Conservation (phyloP, 495 filamentous ascomycete species). For the Massariosphaeria phaeospora region DNA sequence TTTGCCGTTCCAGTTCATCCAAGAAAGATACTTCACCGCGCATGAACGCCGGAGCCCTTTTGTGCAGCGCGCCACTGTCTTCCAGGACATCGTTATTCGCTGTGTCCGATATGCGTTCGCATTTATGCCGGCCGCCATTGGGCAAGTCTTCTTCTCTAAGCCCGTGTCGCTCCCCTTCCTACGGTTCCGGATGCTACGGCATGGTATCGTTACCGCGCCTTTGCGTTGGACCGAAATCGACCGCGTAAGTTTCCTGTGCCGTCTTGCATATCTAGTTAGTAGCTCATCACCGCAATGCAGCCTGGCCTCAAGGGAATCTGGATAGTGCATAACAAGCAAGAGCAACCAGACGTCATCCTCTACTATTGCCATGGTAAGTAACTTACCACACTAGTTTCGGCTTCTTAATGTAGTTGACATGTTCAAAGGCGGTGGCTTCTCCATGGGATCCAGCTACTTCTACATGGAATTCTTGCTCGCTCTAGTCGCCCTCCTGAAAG, state of each 20-base stretch:
- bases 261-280: too few species aligned
- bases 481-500: constrained; percentile 54
- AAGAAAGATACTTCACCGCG: constrained; percentile 52
- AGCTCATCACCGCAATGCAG: constrained; percentile 12
- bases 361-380: constrained; percentile 67
- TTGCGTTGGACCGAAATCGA: constrained; percentile 57
- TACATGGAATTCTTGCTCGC: constrained; percentile 74
- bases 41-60: constrained; percentile 51
- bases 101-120: constrained; percentile 74
- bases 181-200: constrained; percentile 64
- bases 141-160: constrained; percentile 71
- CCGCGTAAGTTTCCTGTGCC: constrained; percentile 41
- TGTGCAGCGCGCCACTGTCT: constrained; percentile 58
- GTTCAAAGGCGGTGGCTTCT: constrained; percentile 61
- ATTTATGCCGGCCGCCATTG: constrained; percentile 59
- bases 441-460: constrained; percentile 72
- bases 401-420: neutral
- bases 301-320: constrained; percentile 55
- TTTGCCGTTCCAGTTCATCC: constrained; percentile 54
- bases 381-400: neutral
- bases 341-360: constrained; percentile 61
- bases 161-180: constrained; percentile 65
- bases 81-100: constrained; percentile 68
- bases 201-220: constrained; percentile 58
- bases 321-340: constrained; percentile 50